Evolutionary conservation across 768 basidiomycete species (phyloP), one percentile per base, ranked within the genome.

Genomic region (Naganishia friedmannii): DNA sequence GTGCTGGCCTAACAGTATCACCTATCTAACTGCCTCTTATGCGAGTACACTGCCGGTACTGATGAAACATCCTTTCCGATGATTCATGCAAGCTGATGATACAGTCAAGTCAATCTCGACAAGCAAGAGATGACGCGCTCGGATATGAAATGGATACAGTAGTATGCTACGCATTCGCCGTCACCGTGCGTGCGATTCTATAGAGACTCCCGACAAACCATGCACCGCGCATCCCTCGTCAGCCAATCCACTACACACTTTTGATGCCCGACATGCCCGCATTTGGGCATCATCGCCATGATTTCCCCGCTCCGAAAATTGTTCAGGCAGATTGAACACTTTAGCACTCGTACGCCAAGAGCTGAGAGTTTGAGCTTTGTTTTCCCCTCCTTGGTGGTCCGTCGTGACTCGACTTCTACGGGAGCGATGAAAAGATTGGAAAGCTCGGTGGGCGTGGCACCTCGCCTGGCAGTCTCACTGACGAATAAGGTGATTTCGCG

Each of bases 261-360:
- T 76, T 87, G 86, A 79, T 90, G 89, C 46, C 79, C 80, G 48
- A 69, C 74, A 82, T 91, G 90, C 72, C 82, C 83, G 78, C 90
- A 91, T 23, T 76, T 80, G 17, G 85, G 85, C 3, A 86, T 85
- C 79, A 89, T 75, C 39, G 85, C 85, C 17, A 85, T 88, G 68
- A 75, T 73, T 69, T 91, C 88, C 21, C 81, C 85, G 9, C 82
- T 83, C 80, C 83, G 87, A 82, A 90, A 91, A 80, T 88, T 88
- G 56, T 84, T 85, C 77, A 90, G 81, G 77, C 90, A 91, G 60
- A 90, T 87, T 48, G 87, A 85, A 79, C 90, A 92, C 75, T 86
- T 86, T 72, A 88, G 86, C 39, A 91, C 89, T 0, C 83, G 75
- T 17, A 85, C 82, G 46, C 88, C 90, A 23, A 89, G 81, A 60